Percentiles rank a stretch among this genome's conserved stretches.
phyloP scores from a whole-genome alignment of 345 rosid species.

The Euclidium syriacum region DNA sequence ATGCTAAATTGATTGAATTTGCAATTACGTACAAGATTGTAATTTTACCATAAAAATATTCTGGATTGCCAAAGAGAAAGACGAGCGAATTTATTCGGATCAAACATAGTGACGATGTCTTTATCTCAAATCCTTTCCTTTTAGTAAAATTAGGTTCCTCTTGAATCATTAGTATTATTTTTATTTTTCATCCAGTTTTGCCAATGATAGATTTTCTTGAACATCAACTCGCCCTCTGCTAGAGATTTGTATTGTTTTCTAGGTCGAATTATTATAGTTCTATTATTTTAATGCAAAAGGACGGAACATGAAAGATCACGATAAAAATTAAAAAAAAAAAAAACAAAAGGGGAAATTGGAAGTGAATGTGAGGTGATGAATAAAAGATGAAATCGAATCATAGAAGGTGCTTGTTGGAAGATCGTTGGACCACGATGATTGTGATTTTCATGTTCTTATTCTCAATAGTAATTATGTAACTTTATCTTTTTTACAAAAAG shows the following conservation, averaged over 20 bases:
- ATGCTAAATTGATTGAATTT: not conserved
- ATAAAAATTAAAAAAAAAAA: not conserved
- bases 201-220: not conserved
- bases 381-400: slow-evolving; percentile 21
- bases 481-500: not conserved
- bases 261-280: not conserved
- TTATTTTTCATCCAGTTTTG: not conserved
- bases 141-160: not conserved
- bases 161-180: not conserved
- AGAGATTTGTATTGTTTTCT: not conserved
- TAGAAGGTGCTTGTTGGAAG: slow-evolving; percentile 12
- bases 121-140: not conserved
- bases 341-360: not conserved
- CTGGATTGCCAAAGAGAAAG: not conserved
- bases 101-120: not conserved
- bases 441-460: slow-evolving; percentile 18
- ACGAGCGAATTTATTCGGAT: slow-evolving; percentile 1
- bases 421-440: slow-evolving; percentile 26
- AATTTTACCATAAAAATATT: not conserved
- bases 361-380: not conserved
- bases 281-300: not conserved
- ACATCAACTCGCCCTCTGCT: not conserved
- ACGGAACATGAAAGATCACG: not conserved
- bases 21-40: not conserved
- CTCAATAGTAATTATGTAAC: not conserved